phyloP scores from a whole-genome alignment of 192 early-diverging fungal genomes.

The Backusella circina region DNA sequence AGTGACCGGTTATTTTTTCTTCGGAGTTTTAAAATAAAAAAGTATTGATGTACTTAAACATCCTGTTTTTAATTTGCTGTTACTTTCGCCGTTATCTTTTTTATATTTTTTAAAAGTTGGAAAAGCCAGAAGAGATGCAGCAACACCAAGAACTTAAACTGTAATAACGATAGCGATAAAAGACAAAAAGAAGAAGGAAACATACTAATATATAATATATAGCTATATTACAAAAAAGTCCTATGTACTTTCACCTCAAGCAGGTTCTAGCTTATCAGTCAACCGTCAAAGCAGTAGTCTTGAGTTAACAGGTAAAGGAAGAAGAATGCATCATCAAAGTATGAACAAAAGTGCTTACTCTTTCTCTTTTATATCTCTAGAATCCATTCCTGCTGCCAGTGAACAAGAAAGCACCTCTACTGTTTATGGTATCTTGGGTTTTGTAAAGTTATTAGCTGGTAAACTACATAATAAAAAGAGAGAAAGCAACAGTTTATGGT shows the following conservation, averaged over 20 bases:
- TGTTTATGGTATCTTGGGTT: conserved; percentile 71
- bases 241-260: conserved; percentile 55
- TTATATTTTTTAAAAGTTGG: background rate
- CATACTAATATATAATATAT: background rate
- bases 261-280: conserved; percentile 57
- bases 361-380: conserved; percentile 11
- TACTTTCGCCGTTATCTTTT: background rate
- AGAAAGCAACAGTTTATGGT: background rate
- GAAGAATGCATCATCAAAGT: background rate
- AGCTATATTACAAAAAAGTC: conserved; percentile 55
- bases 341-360: background rate
- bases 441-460: conserved; percentile 69
- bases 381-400: conserved; percentile 25
- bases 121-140: background rate
- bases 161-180: background rate
- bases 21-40: no score
- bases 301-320: conserved; percentile 12
- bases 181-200: background rate
- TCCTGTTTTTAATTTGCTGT: background rate
- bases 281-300: conserved; percentile 41
- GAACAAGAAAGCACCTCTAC: conserved; percentile 53
- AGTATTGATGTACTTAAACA: background rate
- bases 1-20: background rate
- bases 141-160: background rate
- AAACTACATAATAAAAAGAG: background rate